phyloP scores from a whole-genome alignment of 192 early-diverging fungal species.

The Dimargaris xerosporica region DNA sequence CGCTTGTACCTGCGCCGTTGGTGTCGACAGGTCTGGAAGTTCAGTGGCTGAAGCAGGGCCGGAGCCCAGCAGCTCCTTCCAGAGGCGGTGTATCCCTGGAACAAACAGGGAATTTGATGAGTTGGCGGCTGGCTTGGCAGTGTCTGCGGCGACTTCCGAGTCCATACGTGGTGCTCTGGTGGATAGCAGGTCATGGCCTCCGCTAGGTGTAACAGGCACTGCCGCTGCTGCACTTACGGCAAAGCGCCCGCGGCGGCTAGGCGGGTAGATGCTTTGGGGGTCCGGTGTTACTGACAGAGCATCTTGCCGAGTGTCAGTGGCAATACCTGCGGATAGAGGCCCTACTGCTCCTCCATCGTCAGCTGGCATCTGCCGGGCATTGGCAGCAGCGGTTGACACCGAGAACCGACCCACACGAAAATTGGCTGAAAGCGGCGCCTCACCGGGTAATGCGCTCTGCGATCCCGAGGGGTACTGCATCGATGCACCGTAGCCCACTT shows the following conservation, averaged over 20 bases:
- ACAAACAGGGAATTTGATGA: neutral
- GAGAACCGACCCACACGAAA: constrained; percentile 10
- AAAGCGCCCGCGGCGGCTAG: neutral
- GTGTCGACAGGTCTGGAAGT: neutral
- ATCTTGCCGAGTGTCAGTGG: neutral
- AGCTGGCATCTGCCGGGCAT: neutral
- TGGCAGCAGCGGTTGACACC: neutral
- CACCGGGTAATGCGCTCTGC: too few relatives aligned
- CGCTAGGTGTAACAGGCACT: neutral
- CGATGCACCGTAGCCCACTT: too few relatives aligned
- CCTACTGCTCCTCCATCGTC: neutral
- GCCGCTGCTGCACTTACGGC: neutral
- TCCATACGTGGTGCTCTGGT: neutral
- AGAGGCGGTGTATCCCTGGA: neutral
- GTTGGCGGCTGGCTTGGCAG: neutral
- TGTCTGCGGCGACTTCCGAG: neutral
- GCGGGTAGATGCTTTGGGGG: neutral
- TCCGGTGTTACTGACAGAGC: neutral
- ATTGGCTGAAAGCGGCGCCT: neutral
- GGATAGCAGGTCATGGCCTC: neutral
- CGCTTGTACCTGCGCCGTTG: neutral
- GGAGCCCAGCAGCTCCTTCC: neutral
- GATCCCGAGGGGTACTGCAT: too few relatives aligned
- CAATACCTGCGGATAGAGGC: neutral
- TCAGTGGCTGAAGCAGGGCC: neutral